Evolutionary conservation across 371 early-diverging fungal genomes (phyloP).

Genomic region (Nosema muscidifuracis): DNA sequence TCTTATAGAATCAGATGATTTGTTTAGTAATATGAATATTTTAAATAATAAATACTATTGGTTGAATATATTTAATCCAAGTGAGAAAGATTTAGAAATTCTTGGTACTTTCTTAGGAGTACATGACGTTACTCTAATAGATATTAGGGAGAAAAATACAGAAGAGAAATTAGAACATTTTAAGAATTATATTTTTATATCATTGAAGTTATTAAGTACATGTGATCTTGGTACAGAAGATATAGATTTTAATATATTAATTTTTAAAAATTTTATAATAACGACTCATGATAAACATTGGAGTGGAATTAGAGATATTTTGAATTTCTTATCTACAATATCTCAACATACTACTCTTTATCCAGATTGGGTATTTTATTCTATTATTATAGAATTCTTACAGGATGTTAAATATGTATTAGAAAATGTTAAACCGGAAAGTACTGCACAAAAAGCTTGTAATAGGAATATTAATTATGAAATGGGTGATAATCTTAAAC

Average conservation of each 20-base stretch:
- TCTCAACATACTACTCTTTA: constrained; percentile 45
- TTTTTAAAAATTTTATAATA: constrained; percentile 59
- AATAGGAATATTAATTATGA: constrained; percentile 5
- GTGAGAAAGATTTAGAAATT: constrained; percentile 47
- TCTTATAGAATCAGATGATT: constrained; percentile 44
- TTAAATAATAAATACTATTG: constrained; percentile 45
- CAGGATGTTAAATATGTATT: constrained; percentile 57
- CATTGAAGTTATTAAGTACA: constrained; percentile 41
- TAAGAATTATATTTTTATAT: constrained; percentile 59
- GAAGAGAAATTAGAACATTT: constrained; percentile 61
- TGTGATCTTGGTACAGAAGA: constrained; percentile 37
- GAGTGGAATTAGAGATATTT: constrained; percentile 56
- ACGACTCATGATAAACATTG: constrained; percentile 62
- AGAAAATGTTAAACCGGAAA: constrained; percentile 35
- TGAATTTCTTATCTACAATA: constrained; percentile 56
- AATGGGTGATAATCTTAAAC: constrained; percentile 39
- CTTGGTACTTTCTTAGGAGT: constrained; percentile 45
- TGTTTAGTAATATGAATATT: constrained; percentile 23
- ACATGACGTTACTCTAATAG: constrained; percentile 54
- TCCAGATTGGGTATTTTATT: constrained; percentile 61
- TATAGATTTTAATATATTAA: constrained; percentile 60
- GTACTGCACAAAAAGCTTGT: constrained; percentile 29
- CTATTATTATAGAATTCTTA: constrained; percentile 60
- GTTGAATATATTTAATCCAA: constrained; percentile 61
- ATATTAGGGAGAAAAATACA: constrained; percentile 59